phyloP scores from a whole-genome alignment of 345 rosid genomes.

The Salix purpurea region DNA sequence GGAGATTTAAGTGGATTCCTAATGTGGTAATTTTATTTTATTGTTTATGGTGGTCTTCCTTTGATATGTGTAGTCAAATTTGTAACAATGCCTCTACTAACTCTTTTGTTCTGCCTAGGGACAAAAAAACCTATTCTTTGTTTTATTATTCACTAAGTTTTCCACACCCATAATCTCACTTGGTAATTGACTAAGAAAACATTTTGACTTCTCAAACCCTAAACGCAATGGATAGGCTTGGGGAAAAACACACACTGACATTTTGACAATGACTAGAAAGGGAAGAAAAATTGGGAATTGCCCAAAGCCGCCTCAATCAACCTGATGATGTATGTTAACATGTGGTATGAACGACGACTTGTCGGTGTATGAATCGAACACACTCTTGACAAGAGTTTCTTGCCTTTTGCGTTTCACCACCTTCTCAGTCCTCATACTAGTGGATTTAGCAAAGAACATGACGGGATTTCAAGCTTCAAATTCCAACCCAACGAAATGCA shows the following conservation, averaged over 20 bases:
- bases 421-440: neutral
- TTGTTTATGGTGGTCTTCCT: neutral
- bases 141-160: neutral
- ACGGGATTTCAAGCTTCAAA: neutral
- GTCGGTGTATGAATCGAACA: neutral
- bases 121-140: neutral
- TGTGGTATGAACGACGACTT: neutral
- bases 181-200: neutral
- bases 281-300: neutral
- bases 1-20: conserved; percentile 1
- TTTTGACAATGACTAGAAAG: neutral
- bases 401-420: neutral
- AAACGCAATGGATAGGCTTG: neutral
- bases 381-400: neutral
- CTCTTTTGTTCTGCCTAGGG: neutral
- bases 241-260: too few relatives aligned
- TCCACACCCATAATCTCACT: neutral
- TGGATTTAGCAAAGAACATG: neutral
- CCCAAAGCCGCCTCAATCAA: neutral
- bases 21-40: neutral
- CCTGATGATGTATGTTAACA: too few relatives aligned
- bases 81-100: neutral
- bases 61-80: neutral
- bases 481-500: neutral
- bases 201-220: neutral